Base-by-base conservation (phyloP, 768 basidiomycete genomes). In the Tylopilus rubrobrunneus region DNA sequence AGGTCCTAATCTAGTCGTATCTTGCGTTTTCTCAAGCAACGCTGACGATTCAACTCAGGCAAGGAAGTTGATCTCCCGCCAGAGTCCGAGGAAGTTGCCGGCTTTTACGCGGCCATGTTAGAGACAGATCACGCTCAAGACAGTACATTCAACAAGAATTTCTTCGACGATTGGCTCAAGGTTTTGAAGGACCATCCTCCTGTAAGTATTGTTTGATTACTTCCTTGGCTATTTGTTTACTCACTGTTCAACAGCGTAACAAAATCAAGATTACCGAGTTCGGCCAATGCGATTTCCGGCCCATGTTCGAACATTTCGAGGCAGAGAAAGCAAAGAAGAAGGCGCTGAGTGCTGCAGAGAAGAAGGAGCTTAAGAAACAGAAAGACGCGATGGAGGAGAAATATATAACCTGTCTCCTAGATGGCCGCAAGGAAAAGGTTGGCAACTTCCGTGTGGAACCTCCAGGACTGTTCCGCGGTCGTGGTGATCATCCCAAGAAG, bases 361-460 rank as follows among this genome's bases (percentile, higher is more conserved):
- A 98, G 80, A 98, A 98, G 70, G 87, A 84, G 55, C 69, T 85
- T 42, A 98, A 98, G 77, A 88, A 87, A 62, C 80, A 78, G 51
- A 92, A 86, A 69, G 95, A 98, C 51, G 81, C 83, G 28, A 64
- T 85, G 55, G 97, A 98, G 71, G 84, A 82, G 46, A 88, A 87
- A 57, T 98, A 94, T 71, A 83, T 81, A 21, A 80, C 81, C 25
- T 98, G 96, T 71, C 65, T 86, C n/a, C 82, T 99, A 33, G 93
- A 99, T 64, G 96, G 96, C 12, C 86, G 95, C 49, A 96, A 93
- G 73, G 97, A 99, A 76, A 98, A 98, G 70, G 83, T 98, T 45
- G 97, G 97, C 37, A 99, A 98, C 74, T 98, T 98, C 78, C 82
- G 94, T 60, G 86, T 98, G 48, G 97, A 99, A 78, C 97, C 97